Evolutionary conservation across 495 filamentous ascomycete species (phyloP).

Genomic region (Beverwykella pulmonaria): DNA sequence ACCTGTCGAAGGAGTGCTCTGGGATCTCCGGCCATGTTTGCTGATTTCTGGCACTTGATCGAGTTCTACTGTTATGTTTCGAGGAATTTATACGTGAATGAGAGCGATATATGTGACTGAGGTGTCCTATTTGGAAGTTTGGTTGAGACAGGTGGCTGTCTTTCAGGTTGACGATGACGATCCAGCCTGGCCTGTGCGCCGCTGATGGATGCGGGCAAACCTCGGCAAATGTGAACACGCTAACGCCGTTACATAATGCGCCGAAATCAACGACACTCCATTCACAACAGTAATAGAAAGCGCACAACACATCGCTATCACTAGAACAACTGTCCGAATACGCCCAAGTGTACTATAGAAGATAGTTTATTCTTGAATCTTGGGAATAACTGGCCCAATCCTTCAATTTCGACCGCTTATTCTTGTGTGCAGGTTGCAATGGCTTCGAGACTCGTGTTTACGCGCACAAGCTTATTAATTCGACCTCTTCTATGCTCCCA

Average conservation of each 20-base stretch:
- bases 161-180: slow-evolving; percentile 32
- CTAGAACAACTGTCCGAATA: neutral
- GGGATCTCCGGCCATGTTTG: slow-evolving; percentile 55
- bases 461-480: neutral
- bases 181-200: slow-evolving; percentile 18
- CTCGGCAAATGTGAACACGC: slow-evolving; percentile 15
- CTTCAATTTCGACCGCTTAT: neutral
- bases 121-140: slow-evolving; percentile 10
- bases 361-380: neutral
- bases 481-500: neutral
- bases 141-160: slow-evolving; percentile 25
- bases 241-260: slow-evolving; percentile 23
- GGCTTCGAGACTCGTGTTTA: neutral
- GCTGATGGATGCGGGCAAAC: slow-evolving; percentile 23
- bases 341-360: neutral
- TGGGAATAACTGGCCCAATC: neutral
- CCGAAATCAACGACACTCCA: slow-evolving; percentile 26
- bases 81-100: neutral
- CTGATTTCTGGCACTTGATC: neutral
- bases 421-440: slow-evolving; percentile 1
- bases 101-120: neutral
- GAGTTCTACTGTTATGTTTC: neutral
- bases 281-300: slow-evolving; percentile 4
- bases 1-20: slow-evolving; percentile 63
- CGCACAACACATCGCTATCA: neutral